Percentiles rank a stretch among this genome's conserved stretches.
Evolutionary conservation across 1,284 basidiomycete species (phyloP).

Genomic region (Pseudomicrostroma phylloplanum): DNA sequence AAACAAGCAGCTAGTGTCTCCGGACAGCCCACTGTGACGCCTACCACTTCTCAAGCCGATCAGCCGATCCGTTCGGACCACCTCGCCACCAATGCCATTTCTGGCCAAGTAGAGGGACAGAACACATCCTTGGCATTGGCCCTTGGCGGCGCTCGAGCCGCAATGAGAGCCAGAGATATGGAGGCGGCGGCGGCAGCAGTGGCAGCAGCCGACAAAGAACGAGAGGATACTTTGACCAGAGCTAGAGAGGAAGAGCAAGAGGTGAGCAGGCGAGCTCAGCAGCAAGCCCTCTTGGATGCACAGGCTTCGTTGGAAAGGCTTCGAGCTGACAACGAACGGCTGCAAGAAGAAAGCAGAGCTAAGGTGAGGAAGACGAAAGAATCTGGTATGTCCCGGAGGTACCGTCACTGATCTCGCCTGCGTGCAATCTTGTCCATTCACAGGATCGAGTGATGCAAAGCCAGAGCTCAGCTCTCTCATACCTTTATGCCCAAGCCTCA

Average conservation of each 20-base stretch:
- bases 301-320: neutral
- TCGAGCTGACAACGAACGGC: neutral
- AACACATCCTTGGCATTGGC: too few species aligned
- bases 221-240: neutral
- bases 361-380: neutral
- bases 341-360: neutral
- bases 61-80: too few species aligned
- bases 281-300: neutral
- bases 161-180: neutral
- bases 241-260: neutral
- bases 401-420: neutral
- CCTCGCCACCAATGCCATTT: too few species aligned
- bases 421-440: neutral
- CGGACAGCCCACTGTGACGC: too few species aligned
- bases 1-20: too few species aligned
- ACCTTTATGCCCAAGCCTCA: slow-evolving; percentile 25
- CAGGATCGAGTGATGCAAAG: slow-evolving; percentile 14
- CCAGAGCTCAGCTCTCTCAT: slow-evolving; percentile 21
- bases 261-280: neutral
- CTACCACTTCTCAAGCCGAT: too few species aligned
- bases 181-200: neutral
- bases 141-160: too few species aligned
- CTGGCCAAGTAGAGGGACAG: too few species aligned
- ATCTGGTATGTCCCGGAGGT: neutral
- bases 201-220: neutral